phyloP scores from a whole-genome alignment of 805 yeast genomes.

The Candida morakotiae region DNA sequence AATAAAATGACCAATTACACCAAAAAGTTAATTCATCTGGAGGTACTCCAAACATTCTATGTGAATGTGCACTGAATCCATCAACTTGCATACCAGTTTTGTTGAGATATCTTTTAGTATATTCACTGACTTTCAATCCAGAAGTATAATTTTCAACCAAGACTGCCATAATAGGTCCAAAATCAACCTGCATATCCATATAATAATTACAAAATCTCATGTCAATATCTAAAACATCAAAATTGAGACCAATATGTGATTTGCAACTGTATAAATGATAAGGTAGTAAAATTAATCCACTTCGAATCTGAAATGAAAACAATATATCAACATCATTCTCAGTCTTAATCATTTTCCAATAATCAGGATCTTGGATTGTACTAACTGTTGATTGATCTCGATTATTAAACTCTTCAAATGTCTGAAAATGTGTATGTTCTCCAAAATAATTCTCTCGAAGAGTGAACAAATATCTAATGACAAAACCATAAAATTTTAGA shows the following conservation, averaged over 20 bases:
- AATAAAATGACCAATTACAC: slow-evolving; percentile 84
- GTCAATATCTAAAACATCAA: slow-evolving; percentile 69
- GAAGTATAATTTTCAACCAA: slow-evolving; percentile 24
- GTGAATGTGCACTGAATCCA: slow-evolving; percentile 70
- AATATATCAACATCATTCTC: slow-evolving; percentile 77
- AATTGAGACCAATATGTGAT: slow-evolving; percentile 57
- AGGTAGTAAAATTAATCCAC: slow-evolving; percentile 74
- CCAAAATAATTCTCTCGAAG: slow-evolving; percentile 90
- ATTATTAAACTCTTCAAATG: slow-evolving; percentile 73
- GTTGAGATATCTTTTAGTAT: slow-evolving; percentile 14
- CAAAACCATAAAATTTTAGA: slow-evolving; percentile 72
- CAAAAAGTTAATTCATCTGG: slow-evolving; percentile 84
- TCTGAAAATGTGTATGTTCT: slow-evolving; percentile 73
- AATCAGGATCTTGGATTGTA: slow-evolving; percentile 15
- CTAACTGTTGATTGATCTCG: not conserved
- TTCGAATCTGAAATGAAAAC: slow-evolving; percentile 63
- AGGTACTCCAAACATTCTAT: slow-evolving; percentile 89
- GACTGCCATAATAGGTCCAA: slow-evolving; percentile 50
- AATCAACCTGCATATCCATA: slow-evolving; percentile 83
- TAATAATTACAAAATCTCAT: slow-evolving; percentile 86
- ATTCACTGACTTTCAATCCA: slow-evolving; percentile 18
- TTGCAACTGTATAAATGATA: slow-evolving; percentile 61
- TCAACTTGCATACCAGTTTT: slow-evolving; percentile 51
- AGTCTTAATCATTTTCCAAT: slow-evolving; percentile 39
- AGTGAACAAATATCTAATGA: slow-evolving; percentile 68